Conservation (phyloP, 2,329 filamentous ascomycete species). For the Fusarium keratoplasticum region DNA sequence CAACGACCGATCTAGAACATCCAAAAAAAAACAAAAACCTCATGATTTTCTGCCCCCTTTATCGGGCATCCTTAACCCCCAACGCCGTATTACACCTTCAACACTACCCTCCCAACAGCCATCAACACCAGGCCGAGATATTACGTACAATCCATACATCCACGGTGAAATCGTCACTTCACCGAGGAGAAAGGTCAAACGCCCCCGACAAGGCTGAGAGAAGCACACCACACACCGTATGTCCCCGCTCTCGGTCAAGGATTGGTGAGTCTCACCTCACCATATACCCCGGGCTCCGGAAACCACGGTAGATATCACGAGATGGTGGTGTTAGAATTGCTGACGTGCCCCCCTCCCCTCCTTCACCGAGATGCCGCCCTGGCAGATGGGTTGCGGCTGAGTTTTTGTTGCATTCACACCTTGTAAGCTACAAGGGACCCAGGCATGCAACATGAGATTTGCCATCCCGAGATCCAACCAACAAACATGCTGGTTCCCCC, state of each 20-base stretch:
- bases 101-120: background rate
- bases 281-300: background rate
- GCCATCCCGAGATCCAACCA: background rate
- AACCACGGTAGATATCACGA: constrained; percentile 12
- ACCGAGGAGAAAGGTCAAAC: background rate
- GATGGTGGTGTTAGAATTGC: constrained; percentile 3
- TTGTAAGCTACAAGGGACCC: background rate
- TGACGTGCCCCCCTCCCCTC: background rate
- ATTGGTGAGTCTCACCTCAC: background rate
- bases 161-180: background rate
- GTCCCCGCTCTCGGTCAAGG: background rate
- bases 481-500: background rate
- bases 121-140: background rate
- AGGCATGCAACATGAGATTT: background rate
- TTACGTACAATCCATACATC: constrained; percentile 1
- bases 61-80: background rate
- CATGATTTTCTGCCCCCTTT: background rate
- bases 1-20: background rate
- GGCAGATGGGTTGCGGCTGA: background rate
- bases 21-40: background rate
- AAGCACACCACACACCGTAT: background rate
- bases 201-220: background rate
- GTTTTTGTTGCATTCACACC: background rate
- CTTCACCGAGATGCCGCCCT: background rate
- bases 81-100: background rate